phyloP scores from a whole-genome alignment of 108 stramenopile species.

The Aurantiochytrium sp. region DNA sequence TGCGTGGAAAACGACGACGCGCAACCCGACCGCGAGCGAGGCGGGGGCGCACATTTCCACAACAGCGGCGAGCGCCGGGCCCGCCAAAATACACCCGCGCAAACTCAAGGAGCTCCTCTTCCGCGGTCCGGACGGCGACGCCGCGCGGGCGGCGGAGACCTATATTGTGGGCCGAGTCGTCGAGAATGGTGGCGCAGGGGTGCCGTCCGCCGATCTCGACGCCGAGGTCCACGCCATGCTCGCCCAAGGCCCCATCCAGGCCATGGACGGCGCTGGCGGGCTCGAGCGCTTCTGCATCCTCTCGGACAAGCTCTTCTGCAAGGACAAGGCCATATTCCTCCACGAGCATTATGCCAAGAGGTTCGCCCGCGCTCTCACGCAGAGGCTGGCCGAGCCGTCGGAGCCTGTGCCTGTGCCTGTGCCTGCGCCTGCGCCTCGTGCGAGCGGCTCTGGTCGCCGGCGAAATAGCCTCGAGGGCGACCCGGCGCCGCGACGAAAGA shows the following conservation, averaged over 20 bases:
- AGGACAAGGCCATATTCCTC: background rate
- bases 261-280: background rate
- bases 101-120: background rate
- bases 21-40: too few species aligned
- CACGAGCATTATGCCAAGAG: background rate
- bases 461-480: too few species aligned
- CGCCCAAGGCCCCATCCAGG: background rate
- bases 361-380: background rate
- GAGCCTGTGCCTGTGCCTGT: too few species aligned
- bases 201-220: background rate
- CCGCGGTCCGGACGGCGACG: background rate
- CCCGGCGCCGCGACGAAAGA: too few species aligned
- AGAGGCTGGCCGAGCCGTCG: background rate
- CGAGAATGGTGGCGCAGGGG: background rate
- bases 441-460: too few species aligned
- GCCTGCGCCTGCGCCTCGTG: too few species aligned
- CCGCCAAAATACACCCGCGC: background rate
- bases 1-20: too few species aligned
- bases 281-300: background rate
- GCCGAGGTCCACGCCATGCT: background rate
- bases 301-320: background rate
- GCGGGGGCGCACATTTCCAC: too few species aligned
- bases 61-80: too few species aligned
- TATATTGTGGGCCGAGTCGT: background rate
- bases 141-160: background rate